phyloP scores from a whole-genome alignment of 83 land plant species.

The Isoetes engelmannii region DNA sequence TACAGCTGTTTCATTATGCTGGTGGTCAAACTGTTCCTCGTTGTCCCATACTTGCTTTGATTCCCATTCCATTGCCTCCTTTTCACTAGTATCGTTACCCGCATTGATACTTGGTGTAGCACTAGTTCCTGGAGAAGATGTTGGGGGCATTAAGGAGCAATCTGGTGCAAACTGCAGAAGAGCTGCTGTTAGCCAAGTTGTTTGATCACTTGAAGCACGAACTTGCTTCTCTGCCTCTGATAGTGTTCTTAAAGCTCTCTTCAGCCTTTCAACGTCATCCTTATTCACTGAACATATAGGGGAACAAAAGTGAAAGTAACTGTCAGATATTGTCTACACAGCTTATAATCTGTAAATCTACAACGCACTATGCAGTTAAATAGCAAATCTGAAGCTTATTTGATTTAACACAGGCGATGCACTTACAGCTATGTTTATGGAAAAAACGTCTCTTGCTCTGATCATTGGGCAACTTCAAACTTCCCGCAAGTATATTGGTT shows the following conservation, averaged over 20 bases:
- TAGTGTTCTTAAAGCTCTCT: conserved; percentile 60
- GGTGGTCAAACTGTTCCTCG: conserved; percentile 1
- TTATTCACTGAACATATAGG: conserved; percentile 53
- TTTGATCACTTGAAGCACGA: conserved; percentile 58
- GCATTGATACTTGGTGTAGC: conserved; percentile 44
- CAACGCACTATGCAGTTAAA: too few species aligned
- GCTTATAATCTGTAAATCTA: conserved; percentile 17
- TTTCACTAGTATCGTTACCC: conserved; percentile 10
- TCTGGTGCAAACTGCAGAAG: conserved; percentile 87
- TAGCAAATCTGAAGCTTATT: too few species aligned
- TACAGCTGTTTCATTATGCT: conserved; percentile 7
- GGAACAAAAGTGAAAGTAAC: neutral
- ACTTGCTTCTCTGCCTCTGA: conserved; percentile 85
- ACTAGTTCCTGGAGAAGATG: conserved; percentile 55
- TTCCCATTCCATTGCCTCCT: conserved; percentile 1
- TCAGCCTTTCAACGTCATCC: conserved; percentile 64
- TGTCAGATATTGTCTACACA: neutral
- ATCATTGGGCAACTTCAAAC: conserved; percentile 6
- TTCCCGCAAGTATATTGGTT: conserved; percentile 26
- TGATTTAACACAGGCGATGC: too few species aligned
- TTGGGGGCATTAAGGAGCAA: conserved; percentile 63
- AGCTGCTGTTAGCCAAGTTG: conserved; percentile 84
- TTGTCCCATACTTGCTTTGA: conserved; percentile 19
- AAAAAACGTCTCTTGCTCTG: conserved; percentile 10
- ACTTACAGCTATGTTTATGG: neutral